Conservation (phyloP, 2,329 filamentous ascomycete genomes). For the Sarocladium oryzae region DNA sequence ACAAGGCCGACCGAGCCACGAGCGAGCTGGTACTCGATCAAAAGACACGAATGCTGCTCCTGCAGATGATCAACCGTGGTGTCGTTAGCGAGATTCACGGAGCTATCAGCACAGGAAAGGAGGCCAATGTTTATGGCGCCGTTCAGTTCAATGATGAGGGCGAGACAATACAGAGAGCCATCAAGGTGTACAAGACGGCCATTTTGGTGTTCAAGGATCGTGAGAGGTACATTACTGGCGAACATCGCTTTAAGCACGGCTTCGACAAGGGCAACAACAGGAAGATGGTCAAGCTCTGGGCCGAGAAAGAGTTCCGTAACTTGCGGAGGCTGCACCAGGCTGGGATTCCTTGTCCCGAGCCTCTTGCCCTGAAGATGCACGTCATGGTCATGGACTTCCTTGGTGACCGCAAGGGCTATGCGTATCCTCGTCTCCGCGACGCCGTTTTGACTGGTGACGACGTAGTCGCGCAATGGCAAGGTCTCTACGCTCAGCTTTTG, state of each 20-base stretch:
- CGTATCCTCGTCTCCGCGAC: constrained; percentile 83
- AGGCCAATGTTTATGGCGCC: constrained; percentile 96
- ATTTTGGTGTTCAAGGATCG: constrained; percentile 98
- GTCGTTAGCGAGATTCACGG: constrained; percentile 89
- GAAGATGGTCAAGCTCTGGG: constrained; percentile 98
- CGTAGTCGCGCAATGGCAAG: constrained; percentile 64
- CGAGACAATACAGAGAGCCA: constrained; percentile 66
- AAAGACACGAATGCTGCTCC: constrained; percentile 86
- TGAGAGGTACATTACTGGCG: constrained; percentile 90
- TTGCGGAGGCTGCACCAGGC: constrained; percentile 75
- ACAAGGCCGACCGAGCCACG: constrained; percentile 89
- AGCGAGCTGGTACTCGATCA: constrained; percentile 93
- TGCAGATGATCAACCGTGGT: constrained; percentile 92
- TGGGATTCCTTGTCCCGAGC: constrained; percentile 85
- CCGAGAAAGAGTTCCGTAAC: constrained; percentile 97
- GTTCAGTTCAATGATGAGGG: constrained; percentile 54
- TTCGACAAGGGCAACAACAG: constrained; percentile 93
- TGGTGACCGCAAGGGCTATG: constrained; percentile 78
- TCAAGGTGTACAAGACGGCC: constrained; percentile 98
- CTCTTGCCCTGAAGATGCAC: constrained; percentile 83
- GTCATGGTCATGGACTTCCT: constrained; percentile 94
- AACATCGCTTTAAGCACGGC: constrained; percentile 83
- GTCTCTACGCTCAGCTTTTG: constrained; percentile 75
- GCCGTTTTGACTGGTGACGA: constrained; percentile 67
- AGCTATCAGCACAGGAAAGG: constrained; percentile 92